Evolutionary conservation across 306 rosid species (phyloP).

Genomic region (Trichosanthes cucumerina): DNA sequence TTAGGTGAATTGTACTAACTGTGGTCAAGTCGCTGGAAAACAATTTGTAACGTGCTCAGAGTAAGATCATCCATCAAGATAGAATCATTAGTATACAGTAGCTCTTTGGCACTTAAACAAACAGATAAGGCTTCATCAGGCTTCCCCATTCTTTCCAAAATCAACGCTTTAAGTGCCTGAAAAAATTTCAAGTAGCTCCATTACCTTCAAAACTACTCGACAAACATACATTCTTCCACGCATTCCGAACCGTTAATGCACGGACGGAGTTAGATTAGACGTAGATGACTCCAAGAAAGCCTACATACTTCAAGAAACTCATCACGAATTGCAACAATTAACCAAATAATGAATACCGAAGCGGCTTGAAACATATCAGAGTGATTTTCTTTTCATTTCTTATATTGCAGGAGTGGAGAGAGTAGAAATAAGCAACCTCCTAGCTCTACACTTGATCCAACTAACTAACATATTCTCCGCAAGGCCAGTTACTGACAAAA

Average conservation of each 20-base stretch:
- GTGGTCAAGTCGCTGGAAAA: conserved; percentile 77
- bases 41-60: conserved; percentile 86
- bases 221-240: neutral
- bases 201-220: neutral
- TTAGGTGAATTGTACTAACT: conserved; percentile 31
- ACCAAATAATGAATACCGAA: neutral
- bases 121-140: conserved; percentile 65
- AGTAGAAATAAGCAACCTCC: neutral
- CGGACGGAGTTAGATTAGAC: neutral
- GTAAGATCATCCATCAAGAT: conserved; percentile 87
- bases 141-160: conserved; percentile 88
- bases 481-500: neutral
- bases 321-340: neutral
- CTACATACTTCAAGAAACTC: neutral
- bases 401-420: neutral
- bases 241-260: neutral
- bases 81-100: conserved; percentile 44
- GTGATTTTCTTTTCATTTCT: neutral
- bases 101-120: conserved; percentile 58
- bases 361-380: neutral
- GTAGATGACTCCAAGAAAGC: neutral
- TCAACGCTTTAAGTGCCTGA: conserved; percentile 87
- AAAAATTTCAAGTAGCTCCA: neutral
- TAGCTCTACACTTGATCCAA: neutral
- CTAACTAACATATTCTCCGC: neutral